Evolutionary conservation across 495 filamentous ascomycete species (phyloP).

Genomic region (Penicillium canescens): DNA sequence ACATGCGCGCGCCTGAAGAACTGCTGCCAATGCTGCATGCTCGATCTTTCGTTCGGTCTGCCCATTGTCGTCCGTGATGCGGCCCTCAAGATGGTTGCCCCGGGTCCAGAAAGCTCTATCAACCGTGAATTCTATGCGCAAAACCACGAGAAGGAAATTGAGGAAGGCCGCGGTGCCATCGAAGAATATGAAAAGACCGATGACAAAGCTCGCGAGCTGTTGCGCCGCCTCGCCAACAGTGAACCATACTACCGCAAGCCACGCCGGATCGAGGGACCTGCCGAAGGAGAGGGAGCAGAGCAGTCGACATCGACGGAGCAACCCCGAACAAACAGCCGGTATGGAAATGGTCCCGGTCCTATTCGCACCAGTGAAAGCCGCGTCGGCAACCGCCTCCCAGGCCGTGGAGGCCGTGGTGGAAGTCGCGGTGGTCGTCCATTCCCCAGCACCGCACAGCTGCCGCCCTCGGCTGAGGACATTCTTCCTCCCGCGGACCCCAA

Average conservation of each 20-base stretch:
- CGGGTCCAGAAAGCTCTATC: slow-evolving; percentile 84
- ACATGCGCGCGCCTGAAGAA: slow-evolving; percentile 94
- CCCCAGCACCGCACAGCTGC: slow-evolving; percentile 70
- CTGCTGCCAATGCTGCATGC: slow-evolving; percentile 98
- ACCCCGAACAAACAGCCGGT: slow-evolving; percentile 38
- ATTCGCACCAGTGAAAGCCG: slow-evolving; percentile 64
- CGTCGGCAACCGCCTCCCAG: slow-evolving; percentile 36
- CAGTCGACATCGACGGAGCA: slow-evolving; percentile 21
- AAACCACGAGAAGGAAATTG: slow-evolving; percentile 91
- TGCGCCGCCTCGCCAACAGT: slow-evolving; percentile 82
- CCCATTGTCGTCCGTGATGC: slow-evolving; percentile 93
- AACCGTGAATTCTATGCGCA: slow-evolving; percentile 98
- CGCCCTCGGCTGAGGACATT: slow-evolving; percentile 79
- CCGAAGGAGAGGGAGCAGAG: slow-evolving; percentile 39
- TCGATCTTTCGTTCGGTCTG: slow-evolving; percentile 91
- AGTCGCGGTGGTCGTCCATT: slow-evolving; percentile 58
- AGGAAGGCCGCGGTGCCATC: slow-evolving; percentile 80
- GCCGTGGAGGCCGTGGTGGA: slow-evolving; percentile 42
- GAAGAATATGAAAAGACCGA: slow-evolving; percentile 96
- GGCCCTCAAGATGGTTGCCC: slow-evolving; percentile 95
- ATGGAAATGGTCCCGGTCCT: slow-evolving; percentile 55
- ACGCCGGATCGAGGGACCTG: slow-evolving; percentile 60
- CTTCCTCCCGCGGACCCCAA: slow-evolving; percentile 77
- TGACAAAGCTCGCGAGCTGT: slow-evolving; percentile 87
- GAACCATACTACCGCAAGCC: slow-evolving; percentile 92